phyloP scores from a whole-genome alignment of 208 protist genomes.

The Wallacemonas sp. region DNA sequence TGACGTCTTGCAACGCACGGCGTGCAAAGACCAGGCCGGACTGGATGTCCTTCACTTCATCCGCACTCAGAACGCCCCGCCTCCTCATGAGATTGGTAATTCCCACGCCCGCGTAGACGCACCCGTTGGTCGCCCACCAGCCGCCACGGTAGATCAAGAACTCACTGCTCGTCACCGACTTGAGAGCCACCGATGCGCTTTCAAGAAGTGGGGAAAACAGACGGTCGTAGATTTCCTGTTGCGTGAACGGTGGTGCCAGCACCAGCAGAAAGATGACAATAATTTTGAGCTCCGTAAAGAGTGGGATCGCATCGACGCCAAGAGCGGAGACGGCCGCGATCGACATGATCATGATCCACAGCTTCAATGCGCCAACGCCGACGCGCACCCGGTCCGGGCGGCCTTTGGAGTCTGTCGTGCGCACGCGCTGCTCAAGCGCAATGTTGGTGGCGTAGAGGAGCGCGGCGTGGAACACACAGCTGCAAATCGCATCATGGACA shows the following conservation, averaged over 20 bases:
- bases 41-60: constrained; percentile 50
- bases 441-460: constrained; percentile 55
- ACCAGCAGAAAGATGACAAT: constrained; percentile 63
- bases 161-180: constrained; percentile 35
- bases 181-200: constrained; percentile 12
- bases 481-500: constrained; percentile 7
- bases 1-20: constrained; percentile 41
- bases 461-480: constrained; percentile 28
- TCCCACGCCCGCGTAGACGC: constrained; percentile 32
- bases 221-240: constrained; percentile 60
- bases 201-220: constrained; percentile 44
- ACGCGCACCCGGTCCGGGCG: constrained; percentile 7
- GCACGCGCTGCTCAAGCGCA: constrained; percentile 22
- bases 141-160: constrained; percentile 29
- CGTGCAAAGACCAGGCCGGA: constrained; percentile 51
- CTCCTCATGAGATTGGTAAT: constrained; percentile 47
- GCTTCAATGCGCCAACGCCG: constrained; percentile 45
- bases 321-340: constrained; percentile 42
- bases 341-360: constrained; percentile 65
- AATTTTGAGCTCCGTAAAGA: constrained; percentile 61
- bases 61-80: constrained; percentile 28
- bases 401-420: constrained; percentile 4
- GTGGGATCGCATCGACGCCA: constrained; percentile 48
- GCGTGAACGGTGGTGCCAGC: constrained; percentile 41
- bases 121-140: constrained; percentile 33